phyloP scores from a whole-genome alignment of 352 stramenopile species.

The Pythium vanterpoolii region DNA sequence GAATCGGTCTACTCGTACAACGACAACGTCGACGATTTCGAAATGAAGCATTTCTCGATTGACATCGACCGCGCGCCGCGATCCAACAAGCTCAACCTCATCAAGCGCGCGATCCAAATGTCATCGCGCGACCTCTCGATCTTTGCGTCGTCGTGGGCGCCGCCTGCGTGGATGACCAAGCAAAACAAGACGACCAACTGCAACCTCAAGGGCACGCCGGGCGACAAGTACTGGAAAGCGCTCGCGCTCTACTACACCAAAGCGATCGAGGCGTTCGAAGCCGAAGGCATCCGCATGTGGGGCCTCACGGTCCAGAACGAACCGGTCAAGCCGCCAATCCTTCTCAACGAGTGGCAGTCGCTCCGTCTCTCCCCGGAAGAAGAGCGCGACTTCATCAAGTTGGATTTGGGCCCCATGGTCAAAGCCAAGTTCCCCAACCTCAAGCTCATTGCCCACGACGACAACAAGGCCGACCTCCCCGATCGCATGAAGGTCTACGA shows the following conservation, averaged over 20 bases:
- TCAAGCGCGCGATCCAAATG: slow-evolving; percentile 50
- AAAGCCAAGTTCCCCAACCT: slow-evolving; percentile 47
- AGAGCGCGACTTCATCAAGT: slow-evolving; percentile 70
- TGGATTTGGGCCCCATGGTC: slow-evolving; percentile 68
- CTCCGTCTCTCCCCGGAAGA: slow-evolving; percentile 35
- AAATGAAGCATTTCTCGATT: slow-evolving; percentile 80
- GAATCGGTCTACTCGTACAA: slow-evolving; percentile 86
- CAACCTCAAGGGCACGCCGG: slow-evolving; percentile 44
- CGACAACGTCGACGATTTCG: slow-evolving; percentile 69
- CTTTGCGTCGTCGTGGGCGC: slow-evolving; percentile 81
- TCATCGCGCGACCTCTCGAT: slow-evolving; percentile 56
- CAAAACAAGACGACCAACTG: slow-evolving; percentile 58
- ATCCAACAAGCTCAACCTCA: slow-evolving; percentile 67
- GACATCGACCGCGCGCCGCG: slow-evolving; percentile 64
- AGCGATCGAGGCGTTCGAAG: slow-evolving; percentile 80
- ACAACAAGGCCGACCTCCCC: slow-evolving; percentile 71
- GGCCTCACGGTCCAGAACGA: slow-evolving; percentile 89
- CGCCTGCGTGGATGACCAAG: slow-evolving; percentile 86
- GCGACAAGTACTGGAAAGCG: slow-evolving; percentile 65
- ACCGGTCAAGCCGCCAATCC: slow-evolving; percentile 39
- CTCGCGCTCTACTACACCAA: slow-evolving; percentile 73
- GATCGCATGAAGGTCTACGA: slow-evolving; percentile 39
- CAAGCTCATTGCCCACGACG: slow-evolving; percentile 83
- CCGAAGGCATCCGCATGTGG: slow-evolving; percentile 75
- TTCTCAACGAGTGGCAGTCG: slow-evolving; percentile 48